Conservation (phyloP, 2,329 filamentous ascomycete species). For the Diaporthe citri region DNA sequence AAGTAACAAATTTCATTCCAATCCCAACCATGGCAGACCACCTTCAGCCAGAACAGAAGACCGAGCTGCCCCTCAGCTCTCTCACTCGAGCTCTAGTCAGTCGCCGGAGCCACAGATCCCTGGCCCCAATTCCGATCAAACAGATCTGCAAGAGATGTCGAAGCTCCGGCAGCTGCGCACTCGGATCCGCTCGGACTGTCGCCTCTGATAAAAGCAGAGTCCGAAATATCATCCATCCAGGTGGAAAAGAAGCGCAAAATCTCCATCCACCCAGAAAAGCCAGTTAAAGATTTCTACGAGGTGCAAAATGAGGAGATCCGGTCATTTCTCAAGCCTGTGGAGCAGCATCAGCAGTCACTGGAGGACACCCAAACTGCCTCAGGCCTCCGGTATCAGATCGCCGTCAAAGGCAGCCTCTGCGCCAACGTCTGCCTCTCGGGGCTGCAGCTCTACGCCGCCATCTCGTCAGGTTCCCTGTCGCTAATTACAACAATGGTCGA, state of each 20-base stretch:
- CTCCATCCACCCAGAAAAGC: constrained; percentile 8
- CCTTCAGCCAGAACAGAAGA: constrained; percentile 4
- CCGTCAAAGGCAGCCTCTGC: constrained; percentile 75
- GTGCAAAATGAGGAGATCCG: constrained; percentile 93
- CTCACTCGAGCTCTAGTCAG: constrained; percentile 26
- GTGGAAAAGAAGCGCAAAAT: constrained; percentile 20
- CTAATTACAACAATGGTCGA: constrained; percentile 98
- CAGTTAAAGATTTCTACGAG: constrained; percentile 84
- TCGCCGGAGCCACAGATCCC: constrained; percentile 30
- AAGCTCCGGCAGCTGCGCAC: constrained; percentile 9
- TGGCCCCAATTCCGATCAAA: constrained; percentile 28
- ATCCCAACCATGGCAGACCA: constrained; percentile 17
- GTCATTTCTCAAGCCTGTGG: constrained; percentile 89
- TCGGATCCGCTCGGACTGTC: constrained; percentile 31
- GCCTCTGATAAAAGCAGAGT: constrained; percentile 29
- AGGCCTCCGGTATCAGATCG: constrained; percentile 79
- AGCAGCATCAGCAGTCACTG: constrained; percentile 87
- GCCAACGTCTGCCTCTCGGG: constrained; percentile 84
- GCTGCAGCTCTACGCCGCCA: constrained; percentile 89
- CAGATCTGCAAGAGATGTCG: constrained; percentile 33
- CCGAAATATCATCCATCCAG: constrained; percentile 20
- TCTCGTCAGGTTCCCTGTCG: constrained; percentile 89
- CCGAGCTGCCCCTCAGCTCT: constrained; percentile 31
- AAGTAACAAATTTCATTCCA: neutral
- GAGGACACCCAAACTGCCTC: constrained; percentile 84